Percentiles rank a stretch among this genome's conserved stretches.
These are phyloP conservation scores for Cladophialophora bantiana DNA, from an alignment of 2,329 filamentous ascomycete species.

Conservation along the genomic window DNA sequence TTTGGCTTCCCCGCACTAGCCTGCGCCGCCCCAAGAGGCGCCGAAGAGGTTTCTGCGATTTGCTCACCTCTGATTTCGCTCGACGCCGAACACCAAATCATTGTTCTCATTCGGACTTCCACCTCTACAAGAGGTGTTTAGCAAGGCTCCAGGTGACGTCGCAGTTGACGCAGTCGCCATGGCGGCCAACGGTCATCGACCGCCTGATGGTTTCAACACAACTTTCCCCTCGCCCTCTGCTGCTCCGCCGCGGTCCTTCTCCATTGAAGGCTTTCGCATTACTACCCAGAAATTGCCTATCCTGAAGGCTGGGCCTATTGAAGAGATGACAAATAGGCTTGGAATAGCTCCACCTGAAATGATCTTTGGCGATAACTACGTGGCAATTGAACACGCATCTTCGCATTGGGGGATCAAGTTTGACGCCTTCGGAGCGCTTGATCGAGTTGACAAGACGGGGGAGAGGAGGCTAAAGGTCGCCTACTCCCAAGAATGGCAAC, in stretches of 20 bases:
- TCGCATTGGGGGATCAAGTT: constrained; percentile 83
- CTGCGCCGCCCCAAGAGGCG: background rate
- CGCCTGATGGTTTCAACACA: constrained; percentile 51
- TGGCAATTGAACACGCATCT: constrained; percentile 74
- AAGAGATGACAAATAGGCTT: constrained; percentile 78
- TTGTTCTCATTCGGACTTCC: background rate
- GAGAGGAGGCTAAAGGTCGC: constrained; percentile 90
- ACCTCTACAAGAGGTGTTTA: background rate
- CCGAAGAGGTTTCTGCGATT: background rate
- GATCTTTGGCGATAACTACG: constrained; percentile 97
- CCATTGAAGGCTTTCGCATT: constrained; percentile 74
- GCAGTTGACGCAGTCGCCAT: constrained; percentile 22
- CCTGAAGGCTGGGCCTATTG: constrained; percentile 88
- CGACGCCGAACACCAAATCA: constrained; percentile 12
- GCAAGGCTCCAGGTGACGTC: constrained; percentile 1
- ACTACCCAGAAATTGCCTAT: constrained; percentile 90
- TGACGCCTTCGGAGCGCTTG: constrained; percentile 84
- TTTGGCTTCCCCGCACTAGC: background rate
- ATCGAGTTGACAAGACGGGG: constrained; percentile 92
- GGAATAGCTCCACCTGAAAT: constrained; percentile 94
- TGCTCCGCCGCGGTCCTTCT: constrained; percentile 61
- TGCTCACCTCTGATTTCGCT: background rate
- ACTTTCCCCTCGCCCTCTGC: constrained; percentile 60
- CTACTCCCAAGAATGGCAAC: constrained; percentile 88
- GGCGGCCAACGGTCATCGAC: constrained; percentile 36